Evolutionary conservation across 2,329 filamentous ascomycete genomes (phyloP).

Genomic region (Apiospora hydei): DNA sequence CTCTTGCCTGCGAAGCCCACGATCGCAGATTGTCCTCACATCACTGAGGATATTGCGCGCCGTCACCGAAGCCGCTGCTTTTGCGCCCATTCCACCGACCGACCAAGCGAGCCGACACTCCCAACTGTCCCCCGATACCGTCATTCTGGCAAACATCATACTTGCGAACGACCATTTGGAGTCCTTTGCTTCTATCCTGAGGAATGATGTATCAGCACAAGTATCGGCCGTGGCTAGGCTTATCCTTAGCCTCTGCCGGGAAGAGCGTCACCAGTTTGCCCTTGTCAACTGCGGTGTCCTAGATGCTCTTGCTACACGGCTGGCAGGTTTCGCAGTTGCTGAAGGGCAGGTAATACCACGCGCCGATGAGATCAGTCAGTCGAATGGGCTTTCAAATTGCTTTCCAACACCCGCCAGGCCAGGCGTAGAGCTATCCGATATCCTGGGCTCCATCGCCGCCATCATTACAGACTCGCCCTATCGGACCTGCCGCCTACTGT

Average conservation of each 20-base stretch:
- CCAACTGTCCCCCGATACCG: neutral
- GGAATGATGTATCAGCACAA: constrained; percentile 64
- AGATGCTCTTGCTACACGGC: constrained; percentile 76
- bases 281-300: constrained; percentile 77
- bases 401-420: constrained; percentile 69
- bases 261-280: constrained; percentile 73
- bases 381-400: constrained; percentile 61
- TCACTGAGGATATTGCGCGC: constrained; percentile 78
- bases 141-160: constrained; percentile 67
- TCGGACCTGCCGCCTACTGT: constrained; percentile 74
- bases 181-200: constrained; percentile 71
- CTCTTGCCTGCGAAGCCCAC: constrained; percentile 70
- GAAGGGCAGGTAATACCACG: constrained; percentile 74
- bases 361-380: constrained; percentile 61
- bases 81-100: constrained; percentile 59
- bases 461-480: constrained; percentile 83
- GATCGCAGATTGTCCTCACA: constrained; percentile 72
- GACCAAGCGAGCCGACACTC: constrained; percentile 47
- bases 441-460: constrained; percentile 79
- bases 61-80: constrained; percentile 69
- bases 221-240: constrained; percentile 65
- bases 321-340: constrained; percentile 74
- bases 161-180: constrained; percentile 69
- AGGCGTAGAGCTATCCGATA: constrained; percentile 66
- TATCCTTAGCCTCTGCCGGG: constrained; percentile 67